Conservation (phyloP, 106 monocot species). For the Allium sativum region DNA sequence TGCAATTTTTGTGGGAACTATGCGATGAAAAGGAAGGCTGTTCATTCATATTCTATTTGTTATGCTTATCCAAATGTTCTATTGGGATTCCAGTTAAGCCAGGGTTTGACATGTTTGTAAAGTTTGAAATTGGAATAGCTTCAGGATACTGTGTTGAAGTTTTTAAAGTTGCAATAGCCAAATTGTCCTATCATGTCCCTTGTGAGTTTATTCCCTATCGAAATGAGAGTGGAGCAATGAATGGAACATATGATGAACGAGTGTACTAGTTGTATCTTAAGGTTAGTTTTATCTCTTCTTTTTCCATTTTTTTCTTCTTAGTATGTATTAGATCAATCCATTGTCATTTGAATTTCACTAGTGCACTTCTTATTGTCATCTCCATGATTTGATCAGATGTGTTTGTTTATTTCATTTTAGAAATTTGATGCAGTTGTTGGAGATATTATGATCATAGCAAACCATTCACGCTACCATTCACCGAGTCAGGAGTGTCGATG, state of each 20-base stretch:
- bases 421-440: constrained; percentile 45
- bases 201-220: constrained; percentile 22
- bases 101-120: constrained; percentile 33
- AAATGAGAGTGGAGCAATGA: constrained; percentile 15
- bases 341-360: too few species aligned
- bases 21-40: constrained; percentile 24
- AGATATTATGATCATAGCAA: constrained; percentile 37
- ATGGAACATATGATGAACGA: constrained; percentile 65
- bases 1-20: constrained; percentile 59
- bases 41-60: too few species aligned
- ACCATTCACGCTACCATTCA: constrained; percentile 44
- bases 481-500: constrained; percentile 37
- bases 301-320: too few species aligned
- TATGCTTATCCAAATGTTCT: too few species aligned
- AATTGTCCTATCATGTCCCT: constrained; percentile 28
- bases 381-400: too few species aligned
- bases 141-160: constrained; percentile 45
- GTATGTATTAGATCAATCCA: too few species aligned
- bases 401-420: too few species aligned
- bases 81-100: constrained; percentile 39
- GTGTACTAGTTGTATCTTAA: constrained; percentile 64
- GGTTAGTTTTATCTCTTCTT: constrained; percentile 37
- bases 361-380: too few species aligned
- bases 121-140: not conserved
- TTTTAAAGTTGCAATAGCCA: constrained; percentile 38